Conservation (phyloP, 2,329 filamentous ascomycete species). For the Diaporthe amygdali region DNA sequence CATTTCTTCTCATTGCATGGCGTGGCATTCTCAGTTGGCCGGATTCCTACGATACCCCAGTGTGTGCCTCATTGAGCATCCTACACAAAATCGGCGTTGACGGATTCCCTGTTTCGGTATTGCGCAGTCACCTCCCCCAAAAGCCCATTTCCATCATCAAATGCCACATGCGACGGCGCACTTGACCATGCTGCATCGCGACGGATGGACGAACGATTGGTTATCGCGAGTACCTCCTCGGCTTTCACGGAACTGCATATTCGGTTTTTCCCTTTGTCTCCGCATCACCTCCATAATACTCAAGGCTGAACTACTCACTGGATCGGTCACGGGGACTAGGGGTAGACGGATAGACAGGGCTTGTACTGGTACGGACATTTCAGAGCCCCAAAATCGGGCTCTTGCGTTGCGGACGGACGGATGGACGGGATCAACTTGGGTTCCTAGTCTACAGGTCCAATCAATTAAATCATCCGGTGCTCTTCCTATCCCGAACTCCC, state of each 20-base stretch:
- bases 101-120: background rate
- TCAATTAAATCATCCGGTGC: background rate
- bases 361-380: background rate
- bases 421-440: background rate
- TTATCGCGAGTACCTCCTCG: background rate
- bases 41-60: slow-evolving; percentile 17
- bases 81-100: slow-evolving; percentile 9
- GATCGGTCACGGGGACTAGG: background rate
- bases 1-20: slow-evolving; percentile 22
- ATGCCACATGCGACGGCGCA: background rate
- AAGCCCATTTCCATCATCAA: background rate
- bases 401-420: background rate
- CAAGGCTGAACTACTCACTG: background rate
- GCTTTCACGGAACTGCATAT: background rate
- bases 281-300: background rate
- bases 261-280: background rate
- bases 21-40: slow-evolving; percentile 15
- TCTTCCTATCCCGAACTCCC: background rate
- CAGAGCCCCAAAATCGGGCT: background rate
- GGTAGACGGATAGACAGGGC: background rate
- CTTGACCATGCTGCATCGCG: background rate
- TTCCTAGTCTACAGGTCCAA: background rate
- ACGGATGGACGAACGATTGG: background rate
- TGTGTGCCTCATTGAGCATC: background rate
- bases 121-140: background rate